Conservation (phyloP, 805 yeast species). For the Soucietia sequanensis region DNA sequence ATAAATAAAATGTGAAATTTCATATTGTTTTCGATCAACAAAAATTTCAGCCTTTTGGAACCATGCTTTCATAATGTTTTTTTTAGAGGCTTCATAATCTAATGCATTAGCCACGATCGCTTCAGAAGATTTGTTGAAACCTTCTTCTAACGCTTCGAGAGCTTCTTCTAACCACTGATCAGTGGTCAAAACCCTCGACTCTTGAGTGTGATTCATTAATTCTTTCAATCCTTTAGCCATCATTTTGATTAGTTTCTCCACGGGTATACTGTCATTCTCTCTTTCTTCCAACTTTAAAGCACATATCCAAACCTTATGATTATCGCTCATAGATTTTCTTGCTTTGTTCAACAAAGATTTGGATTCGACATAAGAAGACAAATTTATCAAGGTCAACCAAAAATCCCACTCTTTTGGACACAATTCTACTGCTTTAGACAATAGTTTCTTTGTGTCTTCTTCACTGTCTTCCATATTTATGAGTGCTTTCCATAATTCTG, state of each 20-base stretch:
- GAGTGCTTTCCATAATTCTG: conserved; percentile 65
- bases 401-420: conserved; percentile 63
- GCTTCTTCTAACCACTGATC: conserved; percentile 60
- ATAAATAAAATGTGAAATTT: conserved; percentile 48
- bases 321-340: conserved; percentile 48
- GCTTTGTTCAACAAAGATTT: conserved; percentile 58
- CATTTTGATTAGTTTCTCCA: conserved; percentile 46
- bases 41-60: conserved; percentile 33
- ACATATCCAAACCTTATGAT: conserved; percentile 62
- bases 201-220: conserved; percentile 27
- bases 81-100: conserved; percentile 16
- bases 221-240: conserved; percentile 49
- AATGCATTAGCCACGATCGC: conserved; percentile 51
- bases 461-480: conserved; percentile 57
- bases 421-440: conserved; percentile 65
- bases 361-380: conserved; percentile 49
- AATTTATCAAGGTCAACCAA: conserved; percentile 58
- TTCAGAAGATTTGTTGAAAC: conserved; percentile 45
- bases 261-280: conserved; percentile 45
- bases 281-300: conserved; percentile 64
- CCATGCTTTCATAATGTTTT: conserved; percentile 13
- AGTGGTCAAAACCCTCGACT: conserved; percentile 19
- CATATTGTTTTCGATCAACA: conserved; percentile 16
- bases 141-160: conserved; percentile 47
- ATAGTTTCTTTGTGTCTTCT: conserved; percentile 49